Conservation (phyloP, 768 basidiomycete species). For the Tulasnella calospora region DNA sequence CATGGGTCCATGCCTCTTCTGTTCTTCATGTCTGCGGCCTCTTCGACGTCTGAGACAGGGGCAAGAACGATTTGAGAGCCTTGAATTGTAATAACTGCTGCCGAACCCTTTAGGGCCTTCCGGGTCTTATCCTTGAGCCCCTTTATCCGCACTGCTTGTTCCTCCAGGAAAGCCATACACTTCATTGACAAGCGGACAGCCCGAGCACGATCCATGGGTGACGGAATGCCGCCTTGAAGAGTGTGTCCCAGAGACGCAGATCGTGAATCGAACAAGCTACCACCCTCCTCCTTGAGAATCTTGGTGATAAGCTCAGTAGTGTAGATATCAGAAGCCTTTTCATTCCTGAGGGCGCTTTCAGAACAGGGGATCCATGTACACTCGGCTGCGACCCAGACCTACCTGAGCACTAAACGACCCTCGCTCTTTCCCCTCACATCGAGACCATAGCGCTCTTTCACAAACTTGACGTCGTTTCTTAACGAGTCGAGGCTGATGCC, state of each 20-base stretch:
- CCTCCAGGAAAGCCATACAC: slow-evolving; percentile 92
- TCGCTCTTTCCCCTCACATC: slow-evolving; percentile 88
- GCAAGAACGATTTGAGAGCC: slow-evolving; percentile 76
- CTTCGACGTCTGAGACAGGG: slow-evolving; percentile 74
- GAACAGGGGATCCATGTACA: neutral
- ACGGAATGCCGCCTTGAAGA: slow-evolving; percentile 91
- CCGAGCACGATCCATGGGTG: slow-evolving; percentile 87
- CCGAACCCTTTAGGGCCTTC: slow-evolving; percentile 56
- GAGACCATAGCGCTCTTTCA: slow-evolving; percentile 76
- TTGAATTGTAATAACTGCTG: slow-evolving; percentile 89
- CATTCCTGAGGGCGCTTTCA: slow-evolving; percentile 53
- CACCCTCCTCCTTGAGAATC: slow-evolving; percentile 95
- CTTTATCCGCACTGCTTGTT: slow-evolving; percentile 48
- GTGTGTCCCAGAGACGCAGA: slow-evolving; percentile 97
- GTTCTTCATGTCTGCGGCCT: slow-evolving; percentile 86
- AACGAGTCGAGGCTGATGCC: slow-evolving; percentile 82
- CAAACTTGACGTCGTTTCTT: slow-evolving; percentile 77
- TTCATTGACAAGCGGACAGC: slow-evolving; percentile 85
- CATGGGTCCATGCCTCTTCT: slow-evolving; percentile 71
- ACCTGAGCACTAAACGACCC: slow-evolving; percentile 91
- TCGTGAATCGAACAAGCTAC: slow-evolving; percentile 83
- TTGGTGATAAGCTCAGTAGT: slow-evolving; percentile 86
- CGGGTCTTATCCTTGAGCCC: slow-evolving; percentile 50
- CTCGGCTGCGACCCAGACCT: slow-evolving; percentile 32
- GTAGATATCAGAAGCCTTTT: slow-evolving; percentile 81